Base-by-base conservation (phyloP, 2,329 filamentous ascomycete species). In the Claviceps sp. region DNA sequence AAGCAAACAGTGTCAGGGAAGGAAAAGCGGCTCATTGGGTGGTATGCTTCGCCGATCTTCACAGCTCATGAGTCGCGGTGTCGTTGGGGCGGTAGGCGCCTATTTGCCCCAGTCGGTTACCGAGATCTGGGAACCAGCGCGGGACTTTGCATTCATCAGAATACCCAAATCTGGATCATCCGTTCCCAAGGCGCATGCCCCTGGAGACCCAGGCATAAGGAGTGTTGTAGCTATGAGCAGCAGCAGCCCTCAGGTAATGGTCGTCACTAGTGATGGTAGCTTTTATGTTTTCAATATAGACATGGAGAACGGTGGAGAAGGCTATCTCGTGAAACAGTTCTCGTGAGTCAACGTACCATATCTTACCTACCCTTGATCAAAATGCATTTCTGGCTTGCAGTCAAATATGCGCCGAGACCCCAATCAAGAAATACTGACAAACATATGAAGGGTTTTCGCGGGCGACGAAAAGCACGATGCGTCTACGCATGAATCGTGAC, bases 221-320 rank as follows among this genome's bases (percentile, higher is more conserved):
- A 95, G 89, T 58, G 91, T 98, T n/a, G 93, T 98, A 44, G 91
- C 93, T 8, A 94, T 98, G 84, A 95, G 88, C 64, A 93, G 85
- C 62, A 95, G 84, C 64, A 90, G 87, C 26, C 93, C 93, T 1
- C 90, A 97, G 62, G 87, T 98, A 48, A 97, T 98, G 90, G 88
- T 97, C 0, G 90, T 96, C 14, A 98, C 93, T 0, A 96, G 86
- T 60, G 93, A 98, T 65, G 93, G 93, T 10, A 85, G 85, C 24
- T 97, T 96, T 63, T 95, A 93, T 60, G 85, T 97, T 34, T 98
- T 91, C 69, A 91, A 88, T 58, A 89, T 98, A 51, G 90, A 98
- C 65, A 80, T 98, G 73, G 90, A 95, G 60, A 87, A 87, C 56
- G 93, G 93, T 17, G 93, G 93, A 24, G 93, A 98, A 69, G 93